phyloP scores from a whole-genome alignment of 2,329 filamentous ascomycete species.

The Fusarium illudens region DNA sequence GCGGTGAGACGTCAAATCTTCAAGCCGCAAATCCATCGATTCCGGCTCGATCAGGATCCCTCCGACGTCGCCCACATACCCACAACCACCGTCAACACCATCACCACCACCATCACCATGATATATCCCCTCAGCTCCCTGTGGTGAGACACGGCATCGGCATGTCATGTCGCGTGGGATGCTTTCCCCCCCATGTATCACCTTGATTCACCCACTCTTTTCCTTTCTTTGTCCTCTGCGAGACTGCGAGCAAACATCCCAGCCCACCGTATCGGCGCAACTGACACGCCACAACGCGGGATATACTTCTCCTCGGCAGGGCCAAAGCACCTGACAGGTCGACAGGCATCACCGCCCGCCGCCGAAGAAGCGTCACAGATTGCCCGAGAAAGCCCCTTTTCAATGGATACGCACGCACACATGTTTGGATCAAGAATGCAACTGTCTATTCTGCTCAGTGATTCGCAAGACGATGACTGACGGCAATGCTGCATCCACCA shows the following conservation, averaged over 20 bases:
- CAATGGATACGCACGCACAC: background rate
- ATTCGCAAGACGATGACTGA: conserved; percentile 17
- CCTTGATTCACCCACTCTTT: background rate
- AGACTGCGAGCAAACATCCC: background rate
- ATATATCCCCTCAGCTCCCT: background rate
- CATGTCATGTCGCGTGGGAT: conserved; percentile 19
- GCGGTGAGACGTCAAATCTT: background rate
- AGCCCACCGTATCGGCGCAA: conserved; percentile 11
- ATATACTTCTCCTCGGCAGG: background rate
- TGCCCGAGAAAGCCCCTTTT: conserved; percentile 23
- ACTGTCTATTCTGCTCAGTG: conserved; percentile 29
- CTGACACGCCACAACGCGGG: conserved; percentile 12
- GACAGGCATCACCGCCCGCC: background rate
- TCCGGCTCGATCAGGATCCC: conserved; percentile 4
- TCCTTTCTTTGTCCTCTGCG: background rate
- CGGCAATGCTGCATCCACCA: conserved; percentile 2
- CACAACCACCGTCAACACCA: background rate
- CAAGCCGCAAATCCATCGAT: background rate
- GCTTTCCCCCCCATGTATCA: conserved; percentile 15
- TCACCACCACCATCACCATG: no score
- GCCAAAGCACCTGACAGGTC: conserved; percentile 24
- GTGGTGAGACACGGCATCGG: conserved; percentile 22
- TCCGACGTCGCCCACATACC: conserved; percentile 3
- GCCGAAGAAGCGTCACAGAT: background rate
- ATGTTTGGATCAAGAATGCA: conserved; percentile 9